Evolutionary conservation across 2,329 filamentous ascomycete species (phyloP).

Genomic region (Torrubiella hemipterigena): DNA sequence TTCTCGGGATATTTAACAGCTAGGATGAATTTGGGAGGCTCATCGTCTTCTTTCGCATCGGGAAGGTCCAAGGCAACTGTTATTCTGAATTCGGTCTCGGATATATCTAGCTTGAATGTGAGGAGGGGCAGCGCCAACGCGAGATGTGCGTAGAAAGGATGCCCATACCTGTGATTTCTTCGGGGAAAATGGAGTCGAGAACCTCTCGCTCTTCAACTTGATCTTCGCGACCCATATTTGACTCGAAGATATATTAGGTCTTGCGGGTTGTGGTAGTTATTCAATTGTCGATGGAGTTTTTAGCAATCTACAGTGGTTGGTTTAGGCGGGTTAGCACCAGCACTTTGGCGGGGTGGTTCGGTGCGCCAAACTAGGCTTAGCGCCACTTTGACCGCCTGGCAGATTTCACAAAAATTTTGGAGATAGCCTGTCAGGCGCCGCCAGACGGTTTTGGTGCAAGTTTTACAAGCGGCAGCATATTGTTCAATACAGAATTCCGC

Average conservation of each 20-base stretch:
- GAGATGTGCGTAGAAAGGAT: not conserved
- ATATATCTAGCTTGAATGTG: constrained; percentile 54
- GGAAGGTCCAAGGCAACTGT: constrained; percentile 71
- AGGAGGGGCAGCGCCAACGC: not conserved
- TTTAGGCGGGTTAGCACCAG: not conserved
- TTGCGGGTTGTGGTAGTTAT: not conserved
- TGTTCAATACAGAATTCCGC: not conserved
- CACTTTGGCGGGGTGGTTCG: constrained; percentile 8
- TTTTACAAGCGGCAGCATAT: not conserved
- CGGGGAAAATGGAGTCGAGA: constrained; percentile 94
- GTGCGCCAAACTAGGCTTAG: constrained; percentile 7
- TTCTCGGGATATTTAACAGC: constrained; percentile 80
- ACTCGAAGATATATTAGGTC: too few relatives aligned
- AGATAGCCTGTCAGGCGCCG: not conserved
- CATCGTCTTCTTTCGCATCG: constrained; percentile 48
- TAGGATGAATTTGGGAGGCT: constrained; percentile 63
- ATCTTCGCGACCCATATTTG: constrained; percentile 66
- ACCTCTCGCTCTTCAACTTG: constrained; percentile 95
- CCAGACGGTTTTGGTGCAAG: constrained; percentile 1
- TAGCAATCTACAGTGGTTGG: not conserved
- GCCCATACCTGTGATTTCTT: constrained; percentile 76
- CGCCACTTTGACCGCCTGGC: constrained; percentile 20
- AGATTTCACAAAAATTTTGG: constrained; percentile 16
- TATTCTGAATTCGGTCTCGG: constrained; percentile 80
- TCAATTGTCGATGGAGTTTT: not conserved